Evolutionary conservation across 148 eudicot species (phyloP), one percentile per base, ranked within the genome.

Genomic region (Arctostaphylos glauca): DNA sequence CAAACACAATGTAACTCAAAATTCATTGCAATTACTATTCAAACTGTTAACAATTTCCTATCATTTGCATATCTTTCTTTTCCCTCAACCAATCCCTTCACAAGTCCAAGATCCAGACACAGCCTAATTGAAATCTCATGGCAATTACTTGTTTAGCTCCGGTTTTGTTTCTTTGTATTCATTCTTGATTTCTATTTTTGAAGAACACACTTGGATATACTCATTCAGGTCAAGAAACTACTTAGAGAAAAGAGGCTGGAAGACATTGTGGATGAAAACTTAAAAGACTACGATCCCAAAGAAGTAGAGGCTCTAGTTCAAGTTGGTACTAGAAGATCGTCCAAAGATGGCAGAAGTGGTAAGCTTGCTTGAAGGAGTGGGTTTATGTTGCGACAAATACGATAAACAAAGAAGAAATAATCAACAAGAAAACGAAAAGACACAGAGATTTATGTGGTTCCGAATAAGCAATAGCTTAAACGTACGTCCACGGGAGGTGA

Each of bases 321-420:
- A 43, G 95, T 94, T n/a, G 86, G 86, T 70, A 14, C 97, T 97
- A 0, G 98, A 93, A 79, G 93, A 91, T 15, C 94, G 98, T 66
- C 99, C 99, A n/a, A 93, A 84, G 81, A 96, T 96, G 98, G 86
- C 92, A 71, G 91, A 93, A 84, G 96, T 93, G 44, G 92, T 94
- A 52, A 86, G 85, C 72, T 88, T 96, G 95, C 86, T 96, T 73
- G 72, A 89, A 84, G 98, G 99, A 76, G 93, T 87, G 48, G 97
- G 95, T 31, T 87, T 96, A 81, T n/a, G n/a, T n/a, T n/a, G n/a
- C n/a, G n/a, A n/a, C n/a, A n/a, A n/a, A n/a, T n/a, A n/a, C n/a
- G n/a, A n/a, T n/a, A n/a, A n/a, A n/a, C n/a, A n/a, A n/a, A n/a
- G n/a, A n/a, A n/a, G n/a, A n/a, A n/a, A n/a, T n/a, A n/a, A n/a